Base-by-base conservation (phyloP, 2,329 filamentous ascomycete genomes). In the Alternaria novae-zelandiae region DNA sequence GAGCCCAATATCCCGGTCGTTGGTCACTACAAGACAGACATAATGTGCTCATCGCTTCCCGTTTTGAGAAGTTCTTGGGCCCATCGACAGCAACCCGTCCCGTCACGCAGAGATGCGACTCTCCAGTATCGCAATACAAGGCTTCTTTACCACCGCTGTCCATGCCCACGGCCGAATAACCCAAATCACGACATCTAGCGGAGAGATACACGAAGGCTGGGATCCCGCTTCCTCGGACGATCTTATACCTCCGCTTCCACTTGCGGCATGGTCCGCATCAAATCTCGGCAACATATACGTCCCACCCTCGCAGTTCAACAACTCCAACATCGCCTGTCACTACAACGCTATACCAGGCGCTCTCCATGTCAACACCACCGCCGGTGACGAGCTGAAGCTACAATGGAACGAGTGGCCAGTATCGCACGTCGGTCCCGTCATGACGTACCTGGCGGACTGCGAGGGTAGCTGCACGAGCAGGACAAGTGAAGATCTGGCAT, bases 281-380 rank as follows among this genome's bases (percentile, higher is more conserved):
- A 74, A 74, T 51, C 64, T 75, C 6, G 73, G 71, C 6, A 75
- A 74, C 47, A 67, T 70, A 41, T 76, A 61, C 58, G 64, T 76
- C 10, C 15, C 63, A 3, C 73, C 74, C 10, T 68, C 60, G 4
- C 45, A 55, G 4, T 74, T 74, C 71, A 69, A 71, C 46, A 72
- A 68, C 3, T 61, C 70, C 4, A 59, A 71, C 47, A 88, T 89
- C 55, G 85, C 87, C 74, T 89, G 88, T 80, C 89, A 91, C 81
- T 82, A 82, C 71, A 78, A 80, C 43, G 87, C 86, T 11, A 80
- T 82, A 6, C 83, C 84, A 79, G 86, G 83, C 20, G 69, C 78
- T 12, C 78, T 83, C 46, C 82, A 84, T 65, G 85, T 86, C 17
- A 79, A 84, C 12, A 83, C 88, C 17, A 80, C 82, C 6, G 89